phyloP scores from a whole-genome alignment of 1,284 basidiomycete genomes.

The Rhodotorula sp. region DNA sequence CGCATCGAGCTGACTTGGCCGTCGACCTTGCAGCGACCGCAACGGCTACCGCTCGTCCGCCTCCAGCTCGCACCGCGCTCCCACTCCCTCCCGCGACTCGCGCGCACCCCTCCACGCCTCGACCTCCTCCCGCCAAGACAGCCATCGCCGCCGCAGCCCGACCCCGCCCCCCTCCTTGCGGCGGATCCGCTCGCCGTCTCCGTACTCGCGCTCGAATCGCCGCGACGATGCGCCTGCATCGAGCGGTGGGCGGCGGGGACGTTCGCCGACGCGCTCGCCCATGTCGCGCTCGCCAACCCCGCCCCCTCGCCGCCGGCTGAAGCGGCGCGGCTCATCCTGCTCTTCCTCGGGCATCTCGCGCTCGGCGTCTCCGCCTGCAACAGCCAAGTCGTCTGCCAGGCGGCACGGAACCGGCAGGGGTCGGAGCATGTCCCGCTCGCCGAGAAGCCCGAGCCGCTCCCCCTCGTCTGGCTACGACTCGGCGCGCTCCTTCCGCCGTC shows the following conservation, averaged over 20 bases:
- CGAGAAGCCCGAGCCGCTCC: background rate
- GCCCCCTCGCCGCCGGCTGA: background rate
- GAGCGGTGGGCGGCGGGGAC: background rate
- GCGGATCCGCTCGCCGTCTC: background rate
- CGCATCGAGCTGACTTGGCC: background rate
- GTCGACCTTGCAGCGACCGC: background rate
- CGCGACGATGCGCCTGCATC: background rate
- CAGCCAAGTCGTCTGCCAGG: background rate
- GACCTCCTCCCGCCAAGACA: background rate
- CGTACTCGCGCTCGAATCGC: slow-evolving; percentile 1
- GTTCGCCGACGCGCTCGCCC: background rate
- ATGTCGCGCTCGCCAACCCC: slow-evolving; percentile 1
- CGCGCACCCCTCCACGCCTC: background rate
- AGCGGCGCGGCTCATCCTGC: slow-evolving; percentile 1
- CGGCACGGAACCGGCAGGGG: background rate
- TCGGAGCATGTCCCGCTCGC: background rate
- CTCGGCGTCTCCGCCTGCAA: background rate
- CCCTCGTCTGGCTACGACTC: background rate
- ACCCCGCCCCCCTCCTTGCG: background rate
- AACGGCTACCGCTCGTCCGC: background rate
- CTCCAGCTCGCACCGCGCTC: background rate
- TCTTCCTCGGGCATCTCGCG: slow-evolving; percentile 1
- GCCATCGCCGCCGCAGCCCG: background rate
- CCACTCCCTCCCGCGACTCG: background rate
- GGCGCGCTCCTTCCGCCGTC: too few species aligned